Evolutionary conservation across 23 red algal species (phyloP).

Genomic region (Gracilaria domingensis): DNA sequence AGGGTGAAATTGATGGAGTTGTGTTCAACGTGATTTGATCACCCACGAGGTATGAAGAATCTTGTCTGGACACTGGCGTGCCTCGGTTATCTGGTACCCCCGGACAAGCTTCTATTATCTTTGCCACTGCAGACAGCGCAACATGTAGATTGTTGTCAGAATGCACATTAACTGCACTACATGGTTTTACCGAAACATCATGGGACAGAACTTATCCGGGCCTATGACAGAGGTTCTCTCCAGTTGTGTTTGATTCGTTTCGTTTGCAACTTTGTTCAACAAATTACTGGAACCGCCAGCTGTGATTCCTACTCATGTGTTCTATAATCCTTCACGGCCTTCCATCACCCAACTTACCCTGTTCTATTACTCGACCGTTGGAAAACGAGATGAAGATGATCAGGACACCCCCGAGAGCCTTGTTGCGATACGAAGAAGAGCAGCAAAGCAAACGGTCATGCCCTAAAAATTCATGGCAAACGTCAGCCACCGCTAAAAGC

Average conservation of each 20-base stretch:
- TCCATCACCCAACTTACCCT: neutral
- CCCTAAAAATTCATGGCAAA: neutral
- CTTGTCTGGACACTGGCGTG: neutral
- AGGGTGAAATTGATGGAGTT: neutral
- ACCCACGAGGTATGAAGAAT: neutral
- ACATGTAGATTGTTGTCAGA: neutral
- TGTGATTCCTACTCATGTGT: neutral
- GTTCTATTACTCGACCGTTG: conserved; percentile 11
- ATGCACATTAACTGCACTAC: neutral
- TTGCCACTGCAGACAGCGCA: neutral
- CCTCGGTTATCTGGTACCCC: neutral
- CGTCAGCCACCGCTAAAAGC: neutral
- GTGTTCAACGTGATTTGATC: neutral
- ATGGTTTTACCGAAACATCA: conserved; percentile 1
- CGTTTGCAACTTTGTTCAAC: conserved; percentile 14
- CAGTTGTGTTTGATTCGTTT: no score
- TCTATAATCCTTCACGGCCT: neutral
- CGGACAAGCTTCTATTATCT: conserved; percentile 2
- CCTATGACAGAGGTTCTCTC: no score
- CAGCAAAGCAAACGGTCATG: conserved; percentile 9
- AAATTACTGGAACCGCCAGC: neutral
- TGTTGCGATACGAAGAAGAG: neutral
- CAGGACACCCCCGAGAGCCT: neutral
- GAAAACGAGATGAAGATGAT: neutral
- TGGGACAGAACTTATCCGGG: neutral